These are phyloP conservation scores for Cladosporium sp. DNA, from an alignment of 2,329 filamentous ascomycete species.

Conservation along the genomic window DNA sequence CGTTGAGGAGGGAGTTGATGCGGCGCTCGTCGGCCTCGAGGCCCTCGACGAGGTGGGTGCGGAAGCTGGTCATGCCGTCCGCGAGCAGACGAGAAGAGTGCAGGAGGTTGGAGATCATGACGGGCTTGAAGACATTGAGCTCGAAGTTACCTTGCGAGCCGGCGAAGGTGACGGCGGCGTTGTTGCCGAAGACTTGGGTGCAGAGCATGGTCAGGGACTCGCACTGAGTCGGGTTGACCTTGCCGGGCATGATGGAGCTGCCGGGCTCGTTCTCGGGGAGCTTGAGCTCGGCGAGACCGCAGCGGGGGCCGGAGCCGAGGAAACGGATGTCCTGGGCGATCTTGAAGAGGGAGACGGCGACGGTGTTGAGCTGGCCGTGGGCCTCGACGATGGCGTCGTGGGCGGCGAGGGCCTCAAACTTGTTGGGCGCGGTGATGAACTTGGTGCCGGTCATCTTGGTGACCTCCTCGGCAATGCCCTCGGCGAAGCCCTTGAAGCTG, in stretches of 20 bases:
- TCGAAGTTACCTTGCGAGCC: conserved; percentile 98
- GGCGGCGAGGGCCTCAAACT: conserved; percentile 94
- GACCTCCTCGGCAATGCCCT: conserved; percentile 87
- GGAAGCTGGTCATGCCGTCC: conserved; percentile 92
- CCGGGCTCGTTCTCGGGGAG: conserved; percentile 98
- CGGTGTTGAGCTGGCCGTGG: conserved; percentile 86
- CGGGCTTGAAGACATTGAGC: conserved; percentile 97
- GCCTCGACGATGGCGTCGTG: conserved; percentile 96
- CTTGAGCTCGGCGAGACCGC: conserved; percentile 87
- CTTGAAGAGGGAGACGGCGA: conserved; percentile 89
- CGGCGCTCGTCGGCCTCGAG: conserved; percentile 91
- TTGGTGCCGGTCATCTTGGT: conserved; percentile 86
- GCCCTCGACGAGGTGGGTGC: conserved; percentile 85
- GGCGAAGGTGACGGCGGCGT: conserved; percentile 86
- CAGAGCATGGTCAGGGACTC: conserved; percentile 98
- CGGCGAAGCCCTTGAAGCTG: conserved; percentile 93
- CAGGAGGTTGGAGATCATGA: conserved; percentile 90
- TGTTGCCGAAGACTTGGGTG: conserved; percentile 96
- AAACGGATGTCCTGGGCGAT: conserved; percentile 98
- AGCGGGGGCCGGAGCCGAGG: conserved; percentile 91
- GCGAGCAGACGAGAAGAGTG: conserved; percentile 85
- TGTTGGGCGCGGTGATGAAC: conserved; percentile 97
- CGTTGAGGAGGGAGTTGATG: conserved; percentile 84
- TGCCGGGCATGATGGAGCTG: conserved; percentile 97
- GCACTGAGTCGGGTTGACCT: conserved; percentile 98